Evolutionary conservation across 202 grass and related monocot species (phyloP).

Genomic region (Miscanthus sacchariflorus): DNA sequence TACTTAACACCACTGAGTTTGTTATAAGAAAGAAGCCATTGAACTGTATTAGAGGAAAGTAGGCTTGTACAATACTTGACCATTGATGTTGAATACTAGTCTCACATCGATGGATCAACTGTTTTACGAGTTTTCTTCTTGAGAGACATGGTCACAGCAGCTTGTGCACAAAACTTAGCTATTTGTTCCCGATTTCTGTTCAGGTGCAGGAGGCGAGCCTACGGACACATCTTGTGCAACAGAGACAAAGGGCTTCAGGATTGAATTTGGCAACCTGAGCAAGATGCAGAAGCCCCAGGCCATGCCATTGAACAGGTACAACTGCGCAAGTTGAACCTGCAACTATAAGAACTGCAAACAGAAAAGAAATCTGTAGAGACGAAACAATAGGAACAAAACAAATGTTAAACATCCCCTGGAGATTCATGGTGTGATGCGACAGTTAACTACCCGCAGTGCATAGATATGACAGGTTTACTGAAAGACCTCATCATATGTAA

Average conservation of each 20-base stretch:
- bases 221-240: conserved; percentile 78
- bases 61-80: neutral
- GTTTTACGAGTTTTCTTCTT: neutral
- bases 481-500: conserved; percentile 50
- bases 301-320: conserved; percentile 41
- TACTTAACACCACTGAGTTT: neutral
- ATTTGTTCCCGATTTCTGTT: conserved; percentile 35
- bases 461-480: conserved; percentile 63
- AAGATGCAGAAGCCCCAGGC: conserved; percentile 3
- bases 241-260: conserved; percentile 44
- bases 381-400: conserved; percentile 26
- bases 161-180: conserved; percentile 33
- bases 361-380: conserved; percentile 39
- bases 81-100: conserved; percentile 7
- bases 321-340: conserved; percentile 41
- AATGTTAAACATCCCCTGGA: conserved; percentile 55
- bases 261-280: conserved; percentile 24
- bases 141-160: conserved; percentile 2
- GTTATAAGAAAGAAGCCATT: neutral
- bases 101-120: neutral
- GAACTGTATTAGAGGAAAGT: neutral
- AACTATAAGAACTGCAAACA: conserved; percentile 39
- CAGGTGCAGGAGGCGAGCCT: conserved; percentile 86
- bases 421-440: conserved; percentile 65
- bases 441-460: conserved; percentile 48